Evolutionary conservation across 306 rosid species (phyloP), one percentile per base, ranked within the genome.

Genomic region (Vigna radiata): DNA sequence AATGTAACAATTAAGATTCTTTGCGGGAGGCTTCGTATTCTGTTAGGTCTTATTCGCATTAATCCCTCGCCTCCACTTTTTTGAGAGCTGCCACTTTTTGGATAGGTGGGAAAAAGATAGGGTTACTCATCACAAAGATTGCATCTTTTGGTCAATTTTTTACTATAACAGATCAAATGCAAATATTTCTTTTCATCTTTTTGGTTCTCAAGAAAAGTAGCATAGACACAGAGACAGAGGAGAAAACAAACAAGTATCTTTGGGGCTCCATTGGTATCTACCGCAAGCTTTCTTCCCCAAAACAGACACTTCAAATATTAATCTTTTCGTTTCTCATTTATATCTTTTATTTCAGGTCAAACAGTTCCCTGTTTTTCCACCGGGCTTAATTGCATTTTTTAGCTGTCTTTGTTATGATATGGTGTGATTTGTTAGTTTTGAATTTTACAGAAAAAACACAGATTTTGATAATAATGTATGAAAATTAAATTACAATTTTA

Each of bases 1-100:
- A 44, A 44, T 44, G 15, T 12, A 12, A 44, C 4, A 11, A 3
- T 77, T 41, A 76, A 85, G 90, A 89, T 89, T 89, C 94, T 85
- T 86, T 88, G 89, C 76, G 43, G 25, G n/a, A 25, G 69, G 47
- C 46, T 41, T 41, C 2, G 46, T 41, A 41, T 73, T 19, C 69
- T 58, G 73, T 59, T 59, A 71, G 75, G 79, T 49, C 44, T 54
- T 61, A 82, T 83, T 80, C 85, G 62, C 48, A 61, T n/a, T 21
- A 68, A 74, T 72, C 80, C 41, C 43, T 27, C 29, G 19, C 77
- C 41, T 44, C 4, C 36, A 2, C 58, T 71, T 79, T 79, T 70
- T 77, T 50, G 4, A 7, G 66, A 81, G 41, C 33, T 53, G 56
- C 43, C 36, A 65, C 85, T 69, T 79, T 84, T 61, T 80, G 70